These are phyloP conservation scores for Boletus sp. DNA, from an alignment of 1,284 basidiomycete genomes.

Conservation along the genomic window DNA sequence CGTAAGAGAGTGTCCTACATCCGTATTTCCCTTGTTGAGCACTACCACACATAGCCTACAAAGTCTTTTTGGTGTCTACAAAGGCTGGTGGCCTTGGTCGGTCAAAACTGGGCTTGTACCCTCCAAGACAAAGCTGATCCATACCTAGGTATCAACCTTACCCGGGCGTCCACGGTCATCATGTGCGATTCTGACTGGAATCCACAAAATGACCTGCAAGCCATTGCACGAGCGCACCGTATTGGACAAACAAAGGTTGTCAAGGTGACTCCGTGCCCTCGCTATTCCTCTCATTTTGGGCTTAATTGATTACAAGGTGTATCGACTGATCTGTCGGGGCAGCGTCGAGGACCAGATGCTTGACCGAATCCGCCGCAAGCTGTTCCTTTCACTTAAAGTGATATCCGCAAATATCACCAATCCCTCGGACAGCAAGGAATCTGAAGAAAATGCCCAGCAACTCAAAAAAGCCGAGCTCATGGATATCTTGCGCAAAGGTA, in stretches of 20 bases:
- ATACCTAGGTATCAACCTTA: conserved; percentile 66
- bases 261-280: conserved; percentile 45
- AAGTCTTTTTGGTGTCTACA: conserved; percentile 81
- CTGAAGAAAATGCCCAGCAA: conserved; percentile 25
- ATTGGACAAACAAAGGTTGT: conserved; percentile 81
- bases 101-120: conserved; percentile 7
- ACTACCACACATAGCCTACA: conserved; percentile 55
- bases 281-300: background rate
- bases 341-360: conserved; percentile 68
- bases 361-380: conserved; percentile 56
- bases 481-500: conserved; percentile 53
- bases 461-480: conserved; percentile 47
- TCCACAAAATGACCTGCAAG: conserved; percentile 83
- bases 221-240: conserved; percentile 80
- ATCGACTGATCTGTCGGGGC: conserved; percentile 51
- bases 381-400: conserved; percentile 59
- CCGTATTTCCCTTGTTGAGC: conserved; percentile 16
- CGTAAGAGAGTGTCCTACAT: conserved; percentile 37
- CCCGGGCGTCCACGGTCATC: conserved; percentile 78
- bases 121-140: background rate
- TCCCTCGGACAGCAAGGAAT: conserved; percentile 17
- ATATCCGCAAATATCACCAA: conserved; percentile 39
- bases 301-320: conserved; percentile 39
- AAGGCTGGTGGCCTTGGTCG: conserved; percentile 82
- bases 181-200: conserved; percentile 77